Conservation (phyloP, 139 green algal species). For the Chlamydomonas sphaeroides region DNA sequence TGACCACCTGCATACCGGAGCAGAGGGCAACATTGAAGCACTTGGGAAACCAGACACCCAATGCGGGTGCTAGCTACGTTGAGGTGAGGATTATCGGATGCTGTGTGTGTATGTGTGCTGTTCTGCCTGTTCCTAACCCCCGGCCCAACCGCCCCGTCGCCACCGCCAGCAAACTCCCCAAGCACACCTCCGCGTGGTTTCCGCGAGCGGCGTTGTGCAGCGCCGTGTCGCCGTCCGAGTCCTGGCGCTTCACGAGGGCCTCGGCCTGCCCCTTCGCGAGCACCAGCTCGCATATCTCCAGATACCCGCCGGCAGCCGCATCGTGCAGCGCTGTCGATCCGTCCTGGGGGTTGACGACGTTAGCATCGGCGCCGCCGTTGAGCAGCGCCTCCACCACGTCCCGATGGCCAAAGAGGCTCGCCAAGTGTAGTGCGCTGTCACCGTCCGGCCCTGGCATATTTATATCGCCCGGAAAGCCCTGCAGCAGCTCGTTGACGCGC, state of each 20-base stretch:
- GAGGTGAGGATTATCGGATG: no score
- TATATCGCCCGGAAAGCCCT: slow-evolving; percentile 10
- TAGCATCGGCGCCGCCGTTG: slow-evolving; percentile 38
- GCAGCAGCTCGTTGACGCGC: slow-evolving; percentile 22
- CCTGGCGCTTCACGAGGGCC: background rate
- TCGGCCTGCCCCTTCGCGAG: slow-evolving; percentile 2
- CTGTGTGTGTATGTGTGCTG: no score
- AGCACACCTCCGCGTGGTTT: no score
- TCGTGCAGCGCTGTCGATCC: slow-evolving; percentile 62
- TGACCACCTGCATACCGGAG: slow-evolving; percentile 15
- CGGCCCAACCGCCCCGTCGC: no score
- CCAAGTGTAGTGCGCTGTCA: slow-evolving; percentile 63
- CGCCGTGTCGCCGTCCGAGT: slow-evolving; percentile 63
- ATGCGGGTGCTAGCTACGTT: no score
- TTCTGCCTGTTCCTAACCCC: no score
- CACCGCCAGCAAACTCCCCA: no score
- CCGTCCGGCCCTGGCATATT: slow-evolving; percentile 59
- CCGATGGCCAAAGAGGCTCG: slow-evolving; percentile 61
- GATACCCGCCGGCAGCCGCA: slow-evolving; percentile 63
- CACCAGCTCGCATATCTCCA: slow-evolving; percentile 53
- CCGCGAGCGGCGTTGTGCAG: slow-evolving; percentile 64
- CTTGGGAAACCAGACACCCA: no score
- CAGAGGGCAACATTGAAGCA: no score
- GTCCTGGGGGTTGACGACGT: slow-evolving; percentile 53
- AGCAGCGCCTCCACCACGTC: slow-evolving; percentile 53